Conservation (phyloP, 441 rosid species). For the Populus tomentosa region DNA sequence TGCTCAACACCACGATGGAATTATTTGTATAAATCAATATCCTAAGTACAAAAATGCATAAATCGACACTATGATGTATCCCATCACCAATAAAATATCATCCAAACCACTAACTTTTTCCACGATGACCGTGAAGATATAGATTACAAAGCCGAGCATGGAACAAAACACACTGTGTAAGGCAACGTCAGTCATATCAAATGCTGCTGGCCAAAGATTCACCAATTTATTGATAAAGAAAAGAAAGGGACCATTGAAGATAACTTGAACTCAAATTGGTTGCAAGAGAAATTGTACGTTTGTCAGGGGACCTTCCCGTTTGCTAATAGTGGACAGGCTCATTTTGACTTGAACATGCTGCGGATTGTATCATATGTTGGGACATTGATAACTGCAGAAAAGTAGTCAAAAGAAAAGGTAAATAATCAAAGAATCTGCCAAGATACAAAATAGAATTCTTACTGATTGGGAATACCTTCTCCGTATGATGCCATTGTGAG, state of each 20-base stretch:
- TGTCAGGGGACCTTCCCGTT: not conserved
- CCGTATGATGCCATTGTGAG: slow-evolving; percentile 79
- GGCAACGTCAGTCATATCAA: not conserved
- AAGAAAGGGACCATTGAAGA: not conserved
- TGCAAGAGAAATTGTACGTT: not conserved
- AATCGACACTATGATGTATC: not conserved
- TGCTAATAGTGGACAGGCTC: not conserved
- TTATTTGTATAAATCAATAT: not conserved
- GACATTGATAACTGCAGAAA: slow-evolving; percentile 45
- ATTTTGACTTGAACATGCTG: slow-evolving; percentile 35
- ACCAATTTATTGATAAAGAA: slow-evolving; percentile 9
- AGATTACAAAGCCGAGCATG: not conserved
- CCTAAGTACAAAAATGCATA: not conserved
- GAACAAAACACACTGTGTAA: not conserved
- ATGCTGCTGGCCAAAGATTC: slow-evolving; percentile 4
- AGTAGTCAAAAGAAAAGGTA: not conserved
- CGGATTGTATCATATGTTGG: slow-evolving; percentile 67
- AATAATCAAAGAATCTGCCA: not conserved
- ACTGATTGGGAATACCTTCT: slow-evolving; percentile 47
- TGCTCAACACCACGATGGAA: not conserved
- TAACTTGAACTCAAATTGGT: slow-evolving; percentile 8
- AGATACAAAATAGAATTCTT: not conserved
- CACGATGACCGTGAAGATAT: not conserved
- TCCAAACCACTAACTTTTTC: slow-evolving; percentile 1
- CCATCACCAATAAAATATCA: not conserved